Percentiles rank a stretch among this genome's conserved stretches.
phyloP scores from a whole-genome alignment of 257 asterid species.

The Osmanthus fragrans region DNA sequence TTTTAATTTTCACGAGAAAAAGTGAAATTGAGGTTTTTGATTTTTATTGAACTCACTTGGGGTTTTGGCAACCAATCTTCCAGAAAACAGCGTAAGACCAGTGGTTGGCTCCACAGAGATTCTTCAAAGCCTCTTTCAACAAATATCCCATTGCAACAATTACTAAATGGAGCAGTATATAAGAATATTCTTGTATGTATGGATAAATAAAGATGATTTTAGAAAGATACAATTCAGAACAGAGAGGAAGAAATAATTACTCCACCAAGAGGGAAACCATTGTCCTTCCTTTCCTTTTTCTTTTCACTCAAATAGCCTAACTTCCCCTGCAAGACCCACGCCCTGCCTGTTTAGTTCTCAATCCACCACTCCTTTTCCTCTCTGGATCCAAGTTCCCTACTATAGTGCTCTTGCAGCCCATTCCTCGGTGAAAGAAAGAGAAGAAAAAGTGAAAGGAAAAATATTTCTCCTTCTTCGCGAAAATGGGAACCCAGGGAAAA shows the following conservation, averaged over 20 bases:
- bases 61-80: conserved; percentile 67
- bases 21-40: not conserved
- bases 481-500: conserved; percentile 12
- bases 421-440: conserved; percentile 27
- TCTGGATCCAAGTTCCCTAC: conserved; percentile 66
- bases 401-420: conserved; percentile 47
- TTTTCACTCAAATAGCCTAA: conserved; percentile 38
- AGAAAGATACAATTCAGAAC: conserved; percentile 20
- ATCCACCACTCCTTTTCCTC: conserved; percentile 78
- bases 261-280: conserved; percentile 17
- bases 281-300: conserved; percentile 8
- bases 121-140: conserved; percentile 76
- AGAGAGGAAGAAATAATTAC: conserved; percentile 17
- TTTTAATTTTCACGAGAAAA: not conserved
- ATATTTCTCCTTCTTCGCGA: not conserved
- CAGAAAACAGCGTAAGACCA: conserved; percentile 85
- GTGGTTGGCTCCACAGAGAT: conserved; percentile 70
- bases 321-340: conserved; percentile 83
- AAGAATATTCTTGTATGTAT: conserved; percentile 27
- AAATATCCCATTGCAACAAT: conserved; percentile 55
- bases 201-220: conserved; percentile 15
- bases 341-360: conserved; percentile 84
- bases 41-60: conserved; percentile 50
- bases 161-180: conserved; percentile 8
- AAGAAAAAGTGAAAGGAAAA: not conserved